Evolutionary conservation across 768 basidiomycete genomes (phyloP), one percentile per base, ranked within the genome.

Genomic region (Macrolepiota albuminosa): DNA sequence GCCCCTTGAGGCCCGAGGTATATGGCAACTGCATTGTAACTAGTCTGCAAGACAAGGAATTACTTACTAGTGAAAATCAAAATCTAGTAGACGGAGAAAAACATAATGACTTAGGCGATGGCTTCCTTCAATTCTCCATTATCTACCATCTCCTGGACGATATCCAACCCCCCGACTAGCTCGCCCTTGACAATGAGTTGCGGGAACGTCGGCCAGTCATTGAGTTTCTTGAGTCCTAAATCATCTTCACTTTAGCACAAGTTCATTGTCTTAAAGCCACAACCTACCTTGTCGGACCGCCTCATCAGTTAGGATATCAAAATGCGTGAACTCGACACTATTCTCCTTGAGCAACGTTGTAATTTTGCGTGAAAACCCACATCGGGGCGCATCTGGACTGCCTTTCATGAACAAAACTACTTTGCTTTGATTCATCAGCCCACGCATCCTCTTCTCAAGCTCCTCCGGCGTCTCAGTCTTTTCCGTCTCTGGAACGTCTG

Each of bases 321-420:
- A 95, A 68, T 84, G 81, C 3, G 83, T 80, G 69, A 90, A 95
- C 54, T 80, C 72, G 16, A 94, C 81, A 0, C 76, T 73, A 58
- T 89, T 77, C 2, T 87, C 86, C 62, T 80, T 76, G 61, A 96
- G 73, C 52, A 95, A 71, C 3, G 71, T 79, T 13, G 88, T 84
- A 3, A 91, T 89, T 76, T 88, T 84, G 60, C 86, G 76, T 5
- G 90, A 92, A 70, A 95, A 96, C 2, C 93, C 93, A 65, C 93
- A 96, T 58, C 87, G 84, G 6, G 93, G 93, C 2, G 74, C 76
- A 36, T 86, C 81, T 0, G 93, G 92, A 54, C 74, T 80, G 21
- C 93, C 93, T 72, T 96, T 96, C 92, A 96, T 95, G 80, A 95
- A 94, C 59, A 95, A 68, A 31, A 96, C 87, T 11, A 95, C 86